These are phyloP conservation scores for Zoysia pacifica DNA, from an alignment of 176 grass and related monocot species.

Conservation along the genomic window DNA sequence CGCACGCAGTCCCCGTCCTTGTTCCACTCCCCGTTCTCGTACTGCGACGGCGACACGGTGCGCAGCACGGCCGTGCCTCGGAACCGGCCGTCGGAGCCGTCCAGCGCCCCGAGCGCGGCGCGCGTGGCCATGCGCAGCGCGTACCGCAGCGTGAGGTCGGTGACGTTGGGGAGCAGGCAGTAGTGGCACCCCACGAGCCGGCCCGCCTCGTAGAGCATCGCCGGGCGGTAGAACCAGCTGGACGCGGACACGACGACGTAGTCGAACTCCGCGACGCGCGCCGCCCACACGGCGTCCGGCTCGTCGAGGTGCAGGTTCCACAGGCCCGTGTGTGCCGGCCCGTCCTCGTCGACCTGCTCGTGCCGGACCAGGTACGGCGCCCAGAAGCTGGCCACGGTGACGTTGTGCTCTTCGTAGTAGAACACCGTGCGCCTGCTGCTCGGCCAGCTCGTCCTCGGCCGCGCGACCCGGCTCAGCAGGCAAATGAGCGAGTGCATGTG, in stretches of 20 bases:
- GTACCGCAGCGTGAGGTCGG: constrained; percentile 52
- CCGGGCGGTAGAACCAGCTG: constrained; percentile 58
- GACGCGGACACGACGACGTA: constrained; percentile 54
- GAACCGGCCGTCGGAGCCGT: neutral
- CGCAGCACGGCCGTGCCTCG: constrained; percentile 41
- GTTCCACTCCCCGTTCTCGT: constrained; percentile 70
- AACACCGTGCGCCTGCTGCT: constrained; percentile 13
- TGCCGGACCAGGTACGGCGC: constrained; percentile 53
- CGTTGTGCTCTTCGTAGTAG: constrained; percentile 34
- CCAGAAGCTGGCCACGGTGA: constrained; percentile 50
- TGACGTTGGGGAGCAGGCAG: constrained; percentile 39
- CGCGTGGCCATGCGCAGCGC: constrained; percentile 51
- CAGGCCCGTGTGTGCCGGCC: constrained; percentile 35
- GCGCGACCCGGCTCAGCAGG: constrained; percentile 30
- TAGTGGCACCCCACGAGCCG: constrained; percentile 51
- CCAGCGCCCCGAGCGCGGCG: constrained; percentile 28
- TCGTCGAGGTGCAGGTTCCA: constrained; percentile 60
- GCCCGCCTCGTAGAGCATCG: constrained; percentile 48
- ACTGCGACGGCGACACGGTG: constrained; percentile 69
- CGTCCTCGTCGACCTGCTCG: constrained; percentile 7
- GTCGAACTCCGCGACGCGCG: neutral
- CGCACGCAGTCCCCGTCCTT: constrained; percentile 56
- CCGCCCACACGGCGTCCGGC: constrained; percentile 42
- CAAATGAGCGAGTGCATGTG: constrained; percentile 75
- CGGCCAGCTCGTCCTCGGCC: constrained; percentile 10